Conservation (phyloP, 768 basidiomycete species). For the Psilocybe azurescens region DNA sequence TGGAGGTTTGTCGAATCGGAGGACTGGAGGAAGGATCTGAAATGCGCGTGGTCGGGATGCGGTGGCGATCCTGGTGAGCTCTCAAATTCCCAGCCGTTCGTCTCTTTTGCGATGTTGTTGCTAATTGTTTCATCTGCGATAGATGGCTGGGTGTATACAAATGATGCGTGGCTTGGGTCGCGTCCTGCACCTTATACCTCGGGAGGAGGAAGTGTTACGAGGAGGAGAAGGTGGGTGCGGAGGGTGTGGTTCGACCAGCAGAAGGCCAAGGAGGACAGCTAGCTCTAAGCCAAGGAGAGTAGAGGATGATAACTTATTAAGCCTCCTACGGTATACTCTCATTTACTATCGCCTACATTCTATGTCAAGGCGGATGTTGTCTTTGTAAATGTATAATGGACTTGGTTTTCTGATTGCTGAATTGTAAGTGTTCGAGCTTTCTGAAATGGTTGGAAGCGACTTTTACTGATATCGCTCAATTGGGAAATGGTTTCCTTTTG, state of each 20-base stretch:
- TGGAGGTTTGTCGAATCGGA: constrained; percentile 82
- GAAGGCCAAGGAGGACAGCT: constrained; percentile 14
- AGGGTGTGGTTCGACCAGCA: constrained; percentile 61
- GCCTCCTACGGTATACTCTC: too few relatives aligned
- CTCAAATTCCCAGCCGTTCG: background rate
- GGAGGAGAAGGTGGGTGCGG: constrained; percentile 72
- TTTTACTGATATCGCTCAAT: background rate
- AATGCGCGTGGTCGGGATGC: constrained; percentile 57
- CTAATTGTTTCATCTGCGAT: background rate
- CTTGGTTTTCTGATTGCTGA: too few relatives aligned
- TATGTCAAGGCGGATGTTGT: too few relatives aligned
- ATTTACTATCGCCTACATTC: too few relatives aligned
- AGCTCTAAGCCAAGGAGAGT: too few relatives aligned
- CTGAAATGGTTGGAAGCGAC: too few relatives aligned
- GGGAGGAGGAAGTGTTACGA: constrained; percentile 57
- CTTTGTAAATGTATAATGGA: too few relatives aligned
- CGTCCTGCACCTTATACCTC: constrained; percentile 45
- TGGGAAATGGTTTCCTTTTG: background rate
- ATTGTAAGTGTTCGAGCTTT: too few relatives aligned
- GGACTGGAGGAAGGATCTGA: constrained; percentile 74
- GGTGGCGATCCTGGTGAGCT: constrained; percentile 36
- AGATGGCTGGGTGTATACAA: constrained; percentile 87
- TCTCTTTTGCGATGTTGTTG: background rate
- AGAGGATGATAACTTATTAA: too few relatives aligned
- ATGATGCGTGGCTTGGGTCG: constrained; percentile 73